These are phyloP conservation scores for Fraxinus xanthoxyloides DNA, from an alignment of 305 asterid species.

Conservation along the genomic window DNA sequence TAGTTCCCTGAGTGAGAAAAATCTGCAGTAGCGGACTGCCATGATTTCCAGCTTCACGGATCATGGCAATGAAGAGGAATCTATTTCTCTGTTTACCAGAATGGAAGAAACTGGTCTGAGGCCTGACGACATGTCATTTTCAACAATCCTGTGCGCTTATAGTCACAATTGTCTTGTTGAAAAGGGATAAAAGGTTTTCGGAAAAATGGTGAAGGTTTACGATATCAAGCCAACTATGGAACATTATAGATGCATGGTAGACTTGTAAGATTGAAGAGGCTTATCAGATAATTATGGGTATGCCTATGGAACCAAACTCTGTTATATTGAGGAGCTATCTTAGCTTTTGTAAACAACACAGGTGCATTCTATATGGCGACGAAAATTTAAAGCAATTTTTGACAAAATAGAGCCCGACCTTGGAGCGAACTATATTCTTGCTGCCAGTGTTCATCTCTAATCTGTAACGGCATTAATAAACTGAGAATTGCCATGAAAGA, in stretches of 20 bases:
- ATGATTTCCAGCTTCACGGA: constrained; percentile 66
- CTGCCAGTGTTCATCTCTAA: constrained; percentile 33
- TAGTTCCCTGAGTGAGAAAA: constrained; percentile 34
- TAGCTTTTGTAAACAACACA: constrained; percentile 56
- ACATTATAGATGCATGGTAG: constrained; percentile 72
- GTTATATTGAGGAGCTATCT: constrained; percentile 63
- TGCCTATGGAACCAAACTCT: constrained; percentile 65
- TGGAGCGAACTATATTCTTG: constrained; percentile 67
- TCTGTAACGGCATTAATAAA: constrained; percentile 22
- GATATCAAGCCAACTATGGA: constrained; percentile 58
- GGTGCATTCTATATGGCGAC: constrained; percentile 31
- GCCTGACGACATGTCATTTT: constrained; percentile 56
- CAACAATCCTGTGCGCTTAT: constrained; percentile 59
- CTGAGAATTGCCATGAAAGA: constrained; percentile 46
- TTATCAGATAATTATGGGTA: constrained; percentile 46
- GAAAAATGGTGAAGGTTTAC: constrained; percentile 47
- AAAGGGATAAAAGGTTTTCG: constrained; percentile 42
- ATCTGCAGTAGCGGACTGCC: constrained; percentile 59
- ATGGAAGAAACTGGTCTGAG: constrained; percentile 54
- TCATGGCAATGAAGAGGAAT: constrained; percentile 54
- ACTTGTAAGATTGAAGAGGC: constrained; percentile 61
- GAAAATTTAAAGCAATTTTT: constrained; percentile 39
- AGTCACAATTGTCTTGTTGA: constrained; percentile 59
- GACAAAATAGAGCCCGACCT: constrained; percentile 45
- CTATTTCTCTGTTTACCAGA: constrained; percentile 43